phyloP scores from a whole-genome alignment of 2,329 filamentous ascomycete genomes.

The Penicillium sp. region DNA sequence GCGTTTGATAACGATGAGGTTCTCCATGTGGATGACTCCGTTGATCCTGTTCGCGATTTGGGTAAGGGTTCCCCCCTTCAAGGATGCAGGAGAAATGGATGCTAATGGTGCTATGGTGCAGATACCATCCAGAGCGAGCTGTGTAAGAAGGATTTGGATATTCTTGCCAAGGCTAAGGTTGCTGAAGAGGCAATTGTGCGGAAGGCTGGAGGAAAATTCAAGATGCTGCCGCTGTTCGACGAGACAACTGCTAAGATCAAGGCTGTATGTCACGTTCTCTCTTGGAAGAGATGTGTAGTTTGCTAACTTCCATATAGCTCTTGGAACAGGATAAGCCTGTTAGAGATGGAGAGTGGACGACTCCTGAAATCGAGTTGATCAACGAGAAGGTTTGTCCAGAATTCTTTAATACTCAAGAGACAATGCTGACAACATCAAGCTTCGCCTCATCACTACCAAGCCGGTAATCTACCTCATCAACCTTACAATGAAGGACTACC shows the following conservation, averaged over 20 bases:
- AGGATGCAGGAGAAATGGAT: neutral
- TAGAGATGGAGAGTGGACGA: constrained; percentile 8
- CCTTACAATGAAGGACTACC: constrained; percentile 9
- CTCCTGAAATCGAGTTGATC: constrained; percentile 8
- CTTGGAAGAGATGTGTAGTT: neutral
- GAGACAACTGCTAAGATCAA: constrained; percentile 9
- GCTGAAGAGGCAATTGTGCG: constrained; percentile 7
- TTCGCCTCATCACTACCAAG: constrained; percentile 9
- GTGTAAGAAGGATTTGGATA: constrained; percentile 10
- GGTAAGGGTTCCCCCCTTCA: neutral
- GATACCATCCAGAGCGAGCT: constrained; percentile 10
- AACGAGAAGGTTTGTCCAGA: constrained; percentile 6
- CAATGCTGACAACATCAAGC: neutral
- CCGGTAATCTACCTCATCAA: constrained; percentile 9
- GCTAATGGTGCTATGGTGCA: neutral
- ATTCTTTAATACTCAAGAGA: neutral
- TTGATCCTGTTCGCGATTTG: constrained; percentile 1
- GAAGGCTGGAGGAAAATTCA: constrained; percentile 8
- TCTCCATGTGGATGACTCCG: constrained; percentile 5
- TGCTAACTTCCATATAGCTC: neutral
- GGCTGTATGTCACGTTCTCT: neutral
- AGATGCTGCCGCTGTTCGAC: constrained; percentile 10
- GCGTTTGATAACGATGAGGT: constrained; percentile 5
- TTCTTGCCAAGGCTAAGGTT: constrained; percentile 3
- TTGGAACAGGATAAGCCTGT: constrained; percentile 8